Evolutionary conservation across 75 land plant genomes (phyloP).

Genomic region (Azolla pinnata): DNA sequence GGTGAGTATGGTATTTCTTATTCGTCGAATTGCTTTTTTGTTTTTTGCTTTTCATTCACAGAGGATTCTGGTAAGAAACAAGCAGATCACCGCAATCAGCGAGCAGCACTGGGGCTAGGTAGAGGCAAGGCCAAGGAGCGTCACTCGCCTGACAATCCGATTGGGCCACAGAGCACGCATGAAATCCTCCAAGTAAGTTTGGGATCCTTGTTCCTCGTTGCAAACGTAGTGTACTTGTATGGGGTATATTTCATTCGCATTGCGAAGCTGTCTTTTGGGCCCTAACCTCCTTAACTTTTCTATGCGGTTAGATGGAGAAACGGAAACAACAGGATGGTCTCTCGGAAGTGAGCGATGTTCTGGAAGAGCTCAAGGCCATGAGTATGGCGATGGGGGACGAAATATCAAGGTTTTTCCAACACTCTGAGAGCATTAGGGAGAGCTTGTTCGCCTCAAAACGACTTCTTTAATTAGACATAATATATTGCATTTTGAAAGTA

Average conservation of each 20-base stretch:
- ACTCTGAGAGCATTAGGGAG: no score
- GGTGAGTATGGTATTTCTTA: background rate
- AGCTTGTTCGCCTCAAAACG: no score
- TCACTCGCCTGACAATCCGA: constrained; percentile 18
- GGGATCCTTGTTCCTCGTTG: constrained; percentile 12
- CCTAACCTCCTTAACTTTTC: background rate
- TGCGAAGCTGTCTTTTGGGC: background rate
- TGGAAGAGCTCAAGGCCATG: constrained; percentile 84
- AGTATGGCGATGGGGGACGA: constrained; percentile 85
- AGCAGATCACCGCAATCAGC: constrained; percentile 49
- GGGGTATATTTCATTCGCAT: no score
- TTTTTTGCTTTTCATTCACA: constrained; percentile 11
- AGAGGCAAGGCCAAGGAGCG: constrained; percentile 16
- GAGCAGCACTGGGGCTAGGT: constrained; percentile 44
- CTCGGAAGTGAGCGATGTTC: constrained; percentile 60
- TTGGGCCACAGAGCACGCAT: background rate
- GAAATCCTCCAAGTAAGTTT: no score
- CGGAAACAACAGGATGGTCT: constrained; percentile 85
- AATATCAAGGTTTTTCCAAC: constrained; percentile 82
- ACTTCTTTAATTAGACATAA: no score
- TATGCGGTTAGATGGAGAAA: constrained; percentile 47
- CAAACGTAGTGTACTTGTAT: background rate
- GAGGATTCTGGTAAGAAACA: constrained; percentile 47
- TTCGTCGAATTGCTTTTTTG: background rate
- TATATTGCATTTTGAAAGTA: no score